Evolutionary conservation across 2,329 filamentous ascomycete species (phyloP), one percentile per base, ranked within the genome.

Genomic region (Penicillium brevicompactum): DNA sequence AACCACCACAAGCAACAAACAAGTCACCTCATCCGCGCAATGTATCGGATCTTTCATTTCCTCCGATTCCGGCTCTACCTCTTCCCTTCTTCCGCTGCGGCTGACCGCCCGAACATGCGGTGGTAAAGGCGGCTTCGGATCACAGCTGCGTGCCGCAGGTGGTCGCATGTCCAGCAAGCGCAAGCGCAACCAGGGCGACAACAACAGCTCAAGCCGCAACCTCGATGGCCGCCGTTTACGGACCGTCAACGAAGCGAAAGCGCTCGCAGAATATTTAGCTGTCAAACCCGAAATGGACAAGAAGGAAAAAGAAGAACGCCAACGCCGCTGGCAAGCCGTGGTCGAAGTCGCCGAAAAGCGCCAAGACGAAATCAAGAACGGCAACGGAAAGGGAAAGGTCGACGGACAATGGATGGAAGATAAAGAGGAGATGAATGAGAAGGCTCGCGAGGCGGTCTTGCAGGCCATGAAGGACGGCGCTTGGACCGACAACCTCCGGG

Each of bases 91-190:
- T 14, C 88, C 92, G 0, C 83, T 99, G 4, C 90, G 92, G 51
- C 85, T 99, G 30, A 88, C 87, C 6, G 80, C 88, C 1, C 89
- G 89, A 5, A 78, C 97, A 38, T 90, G 88, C 65, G 94, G 95
- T 78, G 95, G 95, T 71, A 99, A 99, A 72, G 94, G 94, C 74
- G 94, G 94, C 68, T 99, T 99, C 72, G 94, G 94, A 51, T 97
- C 93, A 1, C 95, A 99, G 74, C 86, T 99, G 37, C 91, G 95
- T 70, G 94, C 95, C 0, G 94, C 94, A 3, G 94, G 95, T 70
- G 94, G 95, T 40, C 93, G 95, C 78, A 99, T 99, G 94, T 96
- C 92, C 2, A 93, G 90, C n/a, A 86, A 87, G 65, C 95, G 95
- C 79, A 94, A 93, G 81, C 88, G 88, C 68, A 88, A 88, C 53